These are phyloP conservation scores for Lepiota brunneoincarnata DNA, from an alignment of 768 basidiomycete species.

Conservation along the genomic window DNA sequence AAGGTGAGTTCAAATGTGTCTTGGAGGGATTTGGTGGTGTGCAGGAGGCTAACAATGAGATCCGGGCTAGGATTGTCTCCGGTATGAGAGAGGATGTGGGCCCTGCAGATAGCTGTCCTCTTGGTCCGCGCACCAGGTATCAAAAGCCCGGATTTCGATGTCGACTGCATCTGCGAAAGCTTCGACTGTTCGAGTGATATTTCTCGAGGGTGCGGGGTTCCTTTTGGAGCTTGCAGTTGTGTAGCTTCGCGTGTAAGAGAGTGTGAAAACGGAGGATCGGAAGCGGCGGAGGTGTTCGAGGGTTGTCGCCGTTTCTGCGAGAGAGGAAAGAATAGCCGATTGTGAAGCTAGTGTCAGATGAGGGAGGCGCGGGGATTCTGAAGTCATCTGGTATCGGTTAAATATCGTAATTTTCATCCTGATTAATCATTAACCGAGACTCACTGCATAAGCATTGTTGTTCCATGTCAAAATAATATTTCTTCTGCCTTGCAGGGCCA, in stretches of 20 bases:
- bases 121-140: slow-evolving; percentile 65
- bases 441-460: slow-evolving; percentile 30
- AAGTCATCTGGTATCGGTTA: slow-evolving; percentile 35
- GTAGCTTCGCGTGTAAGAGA: slow-evolving; percentile 18
- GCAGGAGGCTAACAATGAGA: slow-evolving; percentile 63
- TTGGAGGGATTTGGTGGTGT: slow-evolving; percentile 55
- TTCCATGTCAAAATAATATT: slow-evolving; percentile 52
- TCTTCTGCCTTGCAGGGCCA: slow-evolving; percentile 69
- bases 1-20: slow-evolving; percentile 60
- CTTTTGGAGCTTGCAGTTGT: slow-evolving; percentile 13
- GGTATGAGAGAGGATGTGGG: background rate
- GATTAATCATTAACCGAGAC: slow-evolving; percentile 1
- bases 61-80: background rate
- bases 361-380: slow-evolving; percentile 54
- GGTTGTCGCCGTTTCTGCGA: slow-evolving; percentile 59
- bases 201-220: slow-evolving; percentile 11
- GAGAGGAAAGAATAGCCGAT: slow-evolving; percentile 56
- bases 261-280: slow-evolving; percentile 44
- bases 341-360: slow-evolving; percentile 71
- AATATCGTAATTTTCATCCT: background rate
- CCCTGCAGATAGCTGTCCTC: slow-evolving; percentile 70
- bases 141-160: slow-evolving; percentile 52
- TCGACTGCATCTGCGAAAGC: slow-evolving; percentile 80
- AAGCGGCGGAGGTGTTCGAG: slow-evolving; percentile 65
- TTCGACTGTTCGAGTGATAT: slow-evolving; percentile 62